Conservation (phyloP, 108 stramenopile species). For the Nitzschia sp. region DNA sequence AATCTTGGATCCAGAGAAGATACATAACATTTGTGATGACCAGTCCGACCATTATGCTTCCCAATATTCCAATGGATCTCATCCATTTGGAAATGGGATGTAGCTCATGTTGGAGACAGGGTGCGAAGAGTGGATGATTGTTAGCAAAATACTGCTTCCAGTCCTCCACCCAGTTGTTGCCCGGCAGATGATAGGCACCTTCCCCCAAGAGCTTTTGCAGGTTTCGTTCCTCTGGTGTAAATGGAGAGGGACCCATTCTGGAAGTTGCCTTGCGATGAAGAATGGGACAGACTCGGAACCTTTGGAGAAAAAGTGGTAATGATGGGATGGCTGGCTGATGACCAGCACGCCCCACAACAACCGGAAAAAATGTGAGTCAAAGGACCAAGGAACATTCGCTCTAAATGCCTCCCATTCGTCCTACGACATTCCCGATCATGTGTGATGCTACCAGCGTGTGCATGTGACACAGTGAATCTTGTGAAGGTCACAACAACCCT, state of each 20-base stretch:
- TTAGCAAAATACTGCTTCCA: constrained; percentile 65
- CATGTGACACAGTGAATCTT: no score
- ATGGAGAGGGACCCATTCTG: neutral
- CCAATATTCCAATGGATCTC: constrained; percentile 53
- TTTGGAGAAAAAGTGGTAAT: no score
- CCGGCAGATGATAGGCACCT: constrained; percentile 58
- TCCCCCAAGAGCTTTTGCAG: constrained; percentile 23
- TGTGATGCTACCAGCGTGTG: no score
- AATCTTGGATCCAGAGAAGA: constrained; percentile 33
- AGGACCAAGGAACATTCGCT: no score
- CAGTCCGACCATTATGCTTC: constrained; percentile 62
- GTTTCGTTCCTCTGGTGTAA: neutral
- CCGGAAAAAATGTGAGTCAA: no score
- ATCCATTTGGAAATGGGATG: constrained; percentile 54
- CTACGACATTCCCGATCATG: no score
- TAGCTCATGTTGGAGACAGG: constrained; percentile 49
- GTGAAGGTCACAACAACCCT: no score
- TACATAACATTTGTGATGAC: constrained; percentile 61
- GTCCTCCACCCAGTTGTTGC: constrained; percentile 52
- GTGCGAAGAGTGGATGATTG: constrained; percentile 66
- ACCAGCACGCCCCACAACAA: no score
- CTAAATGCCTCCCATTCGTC: no score
- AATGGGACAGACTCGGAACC: no score
- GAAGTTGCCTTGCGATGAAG: no score
- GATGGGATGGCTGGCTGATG: no score